Conservation (phyloP, 257 asterid species). For the Asclepias syriaca region DNA sequence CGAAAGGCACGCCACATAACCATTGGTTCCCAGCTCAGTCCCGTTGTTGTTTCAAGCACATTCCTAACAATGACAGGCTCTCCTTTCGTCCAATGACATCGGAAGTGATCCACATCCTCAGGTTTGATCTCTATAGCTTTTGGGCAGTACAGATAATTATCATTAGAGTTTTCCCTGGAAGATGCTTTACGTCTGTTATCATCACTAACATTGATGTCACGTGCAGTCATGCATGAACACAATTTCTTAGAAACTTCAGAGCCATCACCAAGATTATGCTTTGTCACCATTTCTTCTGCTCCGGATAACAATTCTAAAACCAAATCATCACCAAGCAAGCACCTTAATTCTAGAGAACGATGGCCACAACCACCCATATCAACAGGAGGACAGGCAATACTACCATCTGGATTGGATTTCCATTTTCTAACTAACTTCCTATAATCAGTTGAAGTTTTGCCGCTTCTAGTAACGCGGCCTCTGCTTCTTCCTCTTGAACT, state of each 20-base stretch:
- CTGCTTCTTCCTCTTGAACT: not conserved
- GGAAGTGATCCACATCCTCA: conserved; percentile 66
- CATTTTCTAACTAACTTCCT: conserved; percentile 22
- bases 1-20: conserved; percentile 98
- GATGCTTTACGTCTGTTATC: conserved; percentile 49
- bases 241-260: conserved; percentile 16
- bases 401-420: conserved; percentile 38
- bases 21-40: conserved; percentile 99
- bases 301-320: conserved; percentile 35
- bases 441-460: not conserved
- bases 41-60: conserved; percentile 61
- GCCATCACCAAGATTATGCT: conserved; percentile 12
- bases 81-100: conserved; percentile 70
- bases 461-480: not conserved
- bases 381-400: conserved; percentile 44
- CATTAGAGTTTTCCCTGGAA: conserved; percentile 44
- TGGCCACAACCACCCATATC: conserved; percentile 44
- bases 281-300: conserved; percentile 32
- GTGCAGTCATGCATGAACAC: conserved; percentile 32
- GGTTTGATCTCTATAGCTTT: conserved; percentile 43
- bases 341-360: conserved; percentile 33
- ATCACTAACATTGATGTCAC: conserved; percentile 9
- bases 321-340: conserved; percentile 18
- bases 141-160: conserved; percentile 67
- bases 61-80: conserved; percentile 82